Evolutionary conservation across 148 eudicot genomes (phyloP), one percentile per base, ranked within the genome.

Genomic region (Oxyria digyna): DNA sequence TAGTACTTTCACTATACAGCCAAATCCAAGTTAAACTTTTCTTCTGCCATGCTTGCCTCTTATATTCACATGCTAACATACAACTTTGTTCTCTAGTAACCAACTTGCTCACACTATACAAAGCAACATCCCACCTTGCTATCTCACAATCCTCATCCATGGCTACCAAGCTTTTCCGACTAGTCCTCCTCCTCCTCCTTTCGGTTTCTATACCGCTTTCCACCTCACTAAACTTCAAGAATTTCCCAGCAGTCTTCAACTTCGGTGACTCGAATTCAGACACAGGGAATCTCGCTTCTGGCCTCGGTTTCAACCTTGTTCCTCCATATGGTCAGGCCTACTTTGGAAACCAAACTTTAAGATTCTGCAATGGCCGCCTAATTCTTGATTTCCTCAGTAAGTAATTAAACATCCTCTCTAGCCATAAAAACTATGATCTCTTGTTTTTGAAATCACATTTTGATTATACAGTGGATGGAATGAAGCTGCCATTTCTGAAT

Each of bases 211-310:
- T 75, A 13, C 77, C 77, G 54, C 70, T 14, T 55, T 31, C 78
- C 52, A 69, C 21, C 63, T 76, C 86, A 71, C 75, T 85, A 17
- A 83, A 82, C 62, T 85, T 88, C 76, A 79, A n/a, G n/a, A n/a
- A 80, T 65, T 86, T 81, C 72, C 97, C 98, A 13, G 98, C 97
- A 62, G 87, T 88, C 7, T 90, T 94, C 81, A 94, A 86, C 71
- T 94, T 94, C 8, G 98, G 98, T 0, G 98, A 90, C 70, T 93
- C 96, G 0, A 93, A 93, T 82, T 93, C 98, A 10, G 98, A 94
- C 71, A 86, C 97, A 0, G 98, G 98, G 2, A 50, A 74, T 14
- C 71, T 84, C 0, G 75, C 69, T 32, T 73, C 87, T 20, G 87
- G 81, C 4, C 74, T 81, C 3, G 85, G 81, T 3, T 72, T 81